phyloP scores from a whole-genome alignment of 306 rosid genomes.

The cucumber (Cucumis sativus) region DNA sequence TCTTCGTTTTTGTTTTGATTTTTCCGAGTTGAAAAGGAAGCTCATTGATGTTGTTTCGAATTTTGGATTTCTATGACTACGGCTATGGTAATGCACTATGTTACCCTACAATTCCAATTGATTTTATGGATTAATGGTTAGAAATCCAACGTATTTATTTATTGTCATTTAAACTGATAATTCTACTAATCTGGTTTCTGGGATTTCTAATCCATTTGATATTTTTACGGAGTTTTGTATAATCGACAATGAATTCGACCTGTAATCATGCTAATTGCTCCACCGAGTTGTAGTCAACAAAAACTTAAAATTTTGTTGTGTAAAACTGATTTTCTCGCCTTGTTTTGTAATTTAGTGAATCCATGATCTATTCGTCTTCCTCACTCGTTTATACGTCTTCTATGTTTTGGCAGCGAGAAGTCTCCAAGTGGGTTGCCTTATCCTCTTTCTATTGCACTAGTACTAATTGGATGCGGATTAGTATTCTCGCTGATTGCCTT shows the following conservation, averaged over 20 bases:
- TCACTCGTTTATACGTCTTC: conserved; percentile 18
- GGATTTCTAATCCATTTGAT: background rate
- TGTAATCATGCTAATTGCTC: background rate
- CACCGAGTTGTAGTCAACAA: background rate
- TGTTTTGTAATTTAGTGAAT: background rate
- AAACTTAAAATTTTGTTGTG: background rate
- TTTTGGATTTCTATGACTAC: background rate
- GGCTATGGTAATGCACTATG: background rate
- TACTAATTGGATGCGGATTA: conserved; percentile 63
- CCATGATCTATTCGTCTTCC: background rate
- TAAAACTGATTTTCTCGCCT: background rate
- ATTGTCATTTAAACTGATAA: background rate
- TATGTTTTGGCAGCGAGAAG: conserved; percentile 55
- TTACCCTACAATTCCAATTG: too few species aligned
- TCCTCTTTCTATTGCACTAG: conserved; percentile 55
- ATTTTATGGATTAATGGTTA: background rate
- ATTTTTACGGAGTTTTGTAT: background rate
- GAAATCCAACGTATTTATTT: background rate
- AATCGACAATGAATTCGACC: background rate
- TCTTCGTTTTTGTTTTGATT: background rate
- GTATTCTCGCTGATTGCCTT: conserved; percentile 75
- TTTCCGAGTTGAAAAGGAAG: background rate
- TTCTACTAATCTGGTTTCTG: background rate
- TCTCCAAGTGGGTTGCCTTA: conserved; percentile 54
- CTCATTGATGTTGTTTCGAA: background rate